Evolutionary conservation across 2,329 filamentous ascomycete species (phyloP), one percentile per base, ranked within the genome.

Genomic region (Calonectria crousiana): DNA sequence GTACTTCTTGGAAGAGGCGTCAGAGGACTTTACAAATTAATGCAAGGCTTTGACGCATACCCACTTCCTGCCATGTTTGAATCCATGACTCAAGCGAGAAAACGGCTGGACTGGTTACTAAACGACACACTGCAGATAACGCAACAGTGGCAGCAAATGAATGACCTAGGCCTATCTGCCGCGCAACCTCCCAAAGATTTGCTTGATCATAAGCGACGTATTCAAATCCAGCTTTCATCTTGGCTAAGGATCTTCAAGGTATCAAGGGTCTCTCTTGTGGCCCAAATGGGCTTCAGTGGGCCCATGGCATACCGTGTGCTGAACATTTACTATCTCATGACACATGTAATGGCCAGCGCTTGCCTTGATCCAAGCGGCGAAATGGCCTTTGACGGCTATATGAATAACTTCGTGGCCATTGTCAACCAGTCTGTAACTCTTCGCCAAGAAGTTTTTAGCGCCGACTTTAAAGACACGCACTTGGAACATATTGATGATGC

Each of bases 51-150:
- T 26, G 51, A 69, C 20, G 26, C 38, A 20, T 60, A 69, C 10
- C 67, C 67, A 26, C 51, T 69, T 10, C 52, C 52, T 11, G 67
- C 16, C 26, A 69, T 69, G 67, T 69, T 69, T 26, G 67, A 60
- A 14, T 69, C 67, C 13, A 69, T 69, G 67, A 11, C 52, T 2
- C 67, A 69, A 11, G 67, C 67, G 2, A 47, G 67, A 14, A 69
- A 69, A 34, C 10, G 52, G n/a, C 36, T 69, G 3, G 67, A 69
- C 38, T 69, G 67, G 67, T 18, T 69, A 9, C 52, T 69, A 0
- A 34, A 6, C 6, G 67, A 69, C 6, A 38, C 53, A 20, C 4
- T 69, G 11, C 11, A 23, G 5, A 6, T 69, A 1, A 69, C 52
- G 8, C 51, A 49, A 2, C 52, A 26, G 11, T 47, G 67, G 52